Percentiles rank a stretch among this genome's conserved stretches.
Conservation (phyloP, 805 yeast genomes). For the Wickerhamomyces chambardii region DNA sequence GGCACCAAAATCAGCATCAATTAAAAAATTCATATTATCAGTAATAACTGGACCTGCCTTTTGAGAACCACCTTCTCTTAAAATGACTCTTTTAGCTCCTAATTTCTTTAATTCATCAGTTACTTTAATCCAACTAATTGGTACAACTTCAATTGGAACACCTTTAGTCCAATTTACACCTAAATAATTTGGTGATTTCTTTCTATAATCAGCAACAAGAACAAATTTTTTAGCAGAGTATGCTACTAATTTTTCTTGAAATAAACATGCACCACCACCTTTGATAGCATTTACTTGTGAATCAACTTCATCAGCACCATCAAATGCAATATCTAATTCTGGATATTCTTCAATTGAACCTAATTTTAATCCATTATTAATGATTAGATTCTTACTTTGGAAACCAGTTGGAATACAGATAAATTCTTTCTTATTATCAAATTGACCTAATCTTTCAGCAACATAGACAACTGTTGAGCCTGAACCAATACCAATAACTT, state of each 20-base stretch:
- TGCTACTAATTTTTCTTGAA: slow-evolving; percentile 94
- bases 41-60: slow-evolving; percentile 98
- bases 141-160: slow-evolving; percentile 93
- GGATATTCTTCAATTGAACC: slow-evolving; percentile 83
- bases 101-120: slow-evolving; percentile 46
- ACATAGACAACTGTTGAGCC: slow-evolving; percentile 97
- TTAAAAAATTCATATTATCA: slow-evolving; percentile 87
- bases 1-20: slow-evolving; percentile 89
- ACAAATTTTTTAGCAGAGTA: slow-evolving; percentile 67
- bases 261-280: slow-evolving; percentile 98
- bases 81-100: slow-evolving; percentile 54
- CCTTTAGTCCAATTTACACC: slow-evolving; percentile 86
- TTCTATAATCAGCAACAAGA: slow-evolving; percentile 88
- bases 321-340: slow-evolving; percentile 84
- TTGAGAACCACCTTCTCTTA: slow-evolving; percentile 82
- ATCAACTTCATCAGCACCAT: slow-evolving; percentile 98
- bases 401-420: slow-evolving; percentile 94
- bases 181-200: slow-evolving; percentile 55
- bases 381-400: slow-evolving; percentile 82
- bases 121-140: slow-evolving; percentile 77
- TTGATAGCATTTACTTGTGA: slow-evolving; percentile 73
- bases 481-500: slow-evolving; percentile 87
- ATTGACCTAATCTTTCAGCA: slow-evolving; percentile 86
- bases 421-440: slow-evolving; percentile 40
- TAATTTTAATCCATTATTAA: slow-evolving; percentile 68